phyloP scores from a whole-genome alignment of 352 stramenopile species.

The Phytopythium ostracodes region DNA sequence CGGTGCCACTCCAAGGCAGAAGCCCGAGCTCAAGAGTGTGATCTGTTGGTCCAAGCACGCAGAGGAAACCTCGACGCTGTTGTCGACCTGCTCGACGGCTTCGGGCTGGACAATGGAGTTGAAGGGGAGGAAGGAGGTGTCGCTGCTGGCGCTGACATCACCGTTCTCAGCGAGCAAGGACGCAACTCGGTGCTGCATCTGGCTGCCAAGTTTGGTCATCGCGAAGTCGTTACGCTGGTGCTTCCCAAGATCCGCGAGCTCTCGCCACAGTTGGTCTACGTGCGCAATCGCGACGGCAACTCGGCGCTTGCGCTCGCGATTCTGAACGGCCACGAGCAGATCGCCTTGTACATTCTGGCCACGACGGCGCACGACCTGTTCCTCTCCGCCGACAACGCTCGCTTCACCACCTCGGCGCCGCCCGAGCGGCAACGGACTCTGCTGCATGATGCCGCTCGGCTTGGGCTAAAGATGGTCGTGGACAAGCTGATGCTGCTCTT shows the following conservation, averaged over 20 bases:
- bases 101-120: constrained; percentile 12
- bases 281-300: constrained; percentile 28
- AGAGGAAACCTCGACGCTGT: constrained; percentile 47
- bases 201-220: constrained; percentile 38
- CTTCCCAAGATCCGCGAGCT: constrained; percentile 31
- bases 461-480: constrained; percentile 34
- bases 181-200: constrained; percentile 51
- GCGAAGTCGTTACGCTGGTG: constrained; percentile 47
- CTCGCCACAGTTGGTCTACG: constrained; percentile 30
- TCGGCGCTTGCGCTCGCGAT: constrained; percentile 52
- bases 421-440: constrained; percentile 30
- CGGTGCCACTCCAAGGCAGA: constrained; percentile 21
- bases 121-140: constrained; percentile 9
- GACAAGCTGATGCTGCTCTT: constrained; percentile 54
- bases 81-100: constrained; percentile 61
- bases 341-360: constrained; percentile 52
- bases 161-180: constrained; percentile 15
- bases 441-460: constrained; percentile 42
- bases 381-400: background rate
- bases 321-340: constrained; percentile 34
- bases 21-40: constrained; percentile 27
- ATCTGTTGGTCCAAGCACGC: constrained; percentile 53
- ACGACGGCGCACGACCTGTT: constrained; percentile 41
- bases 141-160: constrained; percentile 31
- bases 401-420: constrained; percentile 3